Base-by-base conservation (phyloP, 2,329 filamentous ascomycete species). In the Aspergillus ochraceoroseus region DNA sequence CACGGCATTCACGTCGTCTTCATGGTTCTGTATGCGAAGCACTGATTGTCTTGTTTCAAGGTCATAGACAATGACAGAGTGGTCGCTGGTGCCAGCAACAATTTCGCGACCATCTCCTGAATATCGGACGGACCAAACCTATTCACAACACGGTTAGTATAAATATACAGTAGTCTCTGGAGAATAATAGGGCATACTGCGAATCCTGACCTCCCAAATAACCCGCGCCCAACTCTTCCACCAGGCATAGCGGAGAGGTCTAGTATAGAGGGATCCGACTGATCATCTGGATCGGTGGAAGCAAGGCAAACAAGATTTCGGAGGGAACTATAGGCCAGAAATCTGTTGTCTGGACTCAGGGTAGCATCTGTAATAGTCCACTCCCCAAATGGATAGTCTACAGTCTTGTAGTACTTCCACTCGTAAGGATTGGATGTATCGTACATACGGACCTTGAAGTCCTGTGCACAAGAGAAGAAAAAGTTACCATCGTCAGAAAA, bases 401-500 rank as follows among this genome's bases (percentile, higher is more conserved):
- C 86, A 0, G 85, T 90, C 68, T 90, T 96, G 72, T 95, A 95
- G 63, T 95, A 89, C 61, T 83, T 84, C 92, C 92, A 98, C 50
- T 88, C 78, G 64, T 92, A 94, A 0, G 90, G 88, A 54, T 95
- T 95, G 1, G 86, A 89, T 0, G 92, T 96, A 63, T 96, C 90
- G 65, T 96, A 98, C 86, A 98, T 89, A 38, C 89, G 83, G 7
- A 98, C 88, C 53, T 81, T 84, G 68, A 95, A 95, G 64, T 96
- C 89, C 64, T 95, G 87, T 7, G 84, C 85, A 57, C 85, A 92
- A 4, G 84, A 82, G 61, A 90, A 96, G 70, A 95, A 96, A 70
- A 96, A 96, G 64, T 95, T 94, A 17, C 92, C 92, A 55, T 98
- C 92, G 50, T 94, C 86, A 0, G 87, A 95, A 62, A 96, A 98